Evolutionary conservation across 2,329 filamentous ascomycete species (phyloP), one percentile per base, ranked within the genome.

Genomic region (Pseudocercospora macadamiae): DNA sequence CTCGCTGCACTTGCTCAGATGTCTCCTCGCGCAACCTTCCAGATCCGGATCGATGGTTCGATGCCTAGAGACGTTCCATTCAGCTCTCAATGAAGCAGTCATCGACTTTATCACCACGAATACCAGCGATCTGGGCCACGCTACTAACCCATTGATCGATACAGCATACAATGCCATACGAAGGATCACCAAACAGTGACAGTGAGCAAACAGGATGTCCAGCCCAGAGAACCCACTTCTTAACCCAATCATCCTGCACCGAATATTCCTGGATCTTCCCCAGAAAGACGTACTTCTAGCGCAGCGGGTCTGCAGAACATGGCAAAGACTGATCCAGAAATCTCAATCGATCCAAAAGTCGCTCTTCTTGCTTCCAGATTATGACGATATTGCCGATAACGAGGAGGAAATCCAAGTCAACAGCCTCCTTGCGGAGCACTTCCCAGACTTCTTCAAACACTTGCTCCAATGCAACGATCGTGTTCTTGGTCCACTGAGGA

Each of bases 231-330:
- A 42, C 18, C 6, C 37, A 3, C 37, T 42, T 21, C 37, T 42
- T 9, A 42, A 42, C 37, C n/a, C n/a, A 9, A 16, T 42, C 37
- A 34, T 57, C 32, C 32, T 52, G 18, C 45, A 57, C 14, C 23
- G 26, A 2, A 44, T 57, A 21, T 26, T 57, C 30, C 34, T 32
- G 5, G 23, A 44, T 16, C 30, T 57, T 12, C 54, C 54, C 4
- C 47, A 52, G 21, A 28, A 25, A 9, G 32, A 51, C 14, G 32
- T 57, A 3, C 44, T 57, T 2, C 19, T 52, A 6, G 42, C 54
- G 5, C 54, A 52, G 21, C 23, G 47, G 16, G 47, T 51, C 21
- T 51, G 47, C 47, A 32, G 34, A 34, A 21, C 26, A 14, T 51
- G 47, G 47, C 47, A 32, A 2, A 21, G 8, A n/a, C 26, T 21